phyloP scores from a whole-genome alignment of 2,329 filamentous ascomycete species.

The Ceratocystis destructans region DNA sequence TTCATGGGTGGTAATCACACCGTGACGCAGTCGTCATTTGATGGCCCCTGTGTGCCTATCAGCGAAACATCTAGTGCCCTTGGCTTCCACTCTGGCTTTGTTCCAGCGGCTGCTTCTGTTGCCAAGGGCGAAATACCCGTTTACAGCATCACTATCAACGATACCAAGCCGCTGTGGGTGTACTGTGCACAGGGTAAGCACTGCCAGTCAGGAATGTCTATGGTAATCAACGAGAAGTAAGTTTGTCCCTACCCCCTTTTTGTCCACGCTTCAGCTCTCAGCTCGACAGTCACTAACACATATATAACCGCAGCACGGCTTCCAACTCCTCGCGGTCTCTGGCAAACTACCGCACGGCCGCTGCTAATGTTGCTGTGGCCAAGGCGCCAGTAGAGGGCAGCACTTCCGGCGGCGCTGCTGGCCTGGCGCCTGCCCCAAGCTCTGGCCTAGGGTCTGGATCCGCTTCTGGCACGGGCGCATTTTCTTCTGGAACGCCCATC shows the following conservation, averaged over 20 bases:
- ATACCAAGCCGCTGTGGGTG: conserved; percentile 60
- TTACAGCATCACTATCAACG: conserved; percentile 57
- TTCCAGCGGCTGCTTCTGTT: conserved; percentile 43
- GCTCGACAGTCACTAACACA: neutral
- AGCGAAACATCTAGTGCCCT: conserved; percentile 36
- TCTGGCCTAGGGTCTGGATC: conserved; percentile 4
- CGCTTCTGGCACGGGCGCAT: conserved; percentile 4
- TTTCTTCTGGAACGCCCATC: conserved; percentile 3
- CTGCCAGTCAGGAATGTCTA: conserved; percentile 61
- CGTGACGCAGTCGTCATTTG: conserved; percentile 63
- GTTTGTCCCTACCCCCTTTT: conserved; percentile 23
- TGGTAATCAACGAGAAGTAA: conserved; percentile 63
- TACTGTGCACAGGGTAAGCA: conserved; percentile 65
- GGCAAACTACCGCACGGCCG: conserved; percentile 33
- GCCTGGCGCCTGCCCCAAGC: conserved; percentile 10
- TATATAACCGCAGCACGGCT: conserved; percentile 27
- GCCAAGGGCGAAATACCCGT: conserved; percentile 43
- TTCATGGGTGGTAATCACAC: conserved; percentile 61
- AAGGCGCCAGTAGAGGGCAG: conserved; percentile 21
- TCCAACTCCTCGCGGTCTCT: conserved; percentile 42
- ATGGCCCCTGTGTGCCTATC: conserved; percentile 44
- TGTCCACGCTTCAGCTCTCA: neutral
- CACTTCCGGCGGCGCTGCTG: conserved; percentile 14
- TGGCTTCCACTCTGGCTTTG: conserved; percentile 56
- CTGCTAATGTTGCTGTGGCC: conserved; percentile 26